Evolutionary conservation across 495 filamentous ascomycete species (phyloP).

Genomic region (Penicillium manginii): DNA sequence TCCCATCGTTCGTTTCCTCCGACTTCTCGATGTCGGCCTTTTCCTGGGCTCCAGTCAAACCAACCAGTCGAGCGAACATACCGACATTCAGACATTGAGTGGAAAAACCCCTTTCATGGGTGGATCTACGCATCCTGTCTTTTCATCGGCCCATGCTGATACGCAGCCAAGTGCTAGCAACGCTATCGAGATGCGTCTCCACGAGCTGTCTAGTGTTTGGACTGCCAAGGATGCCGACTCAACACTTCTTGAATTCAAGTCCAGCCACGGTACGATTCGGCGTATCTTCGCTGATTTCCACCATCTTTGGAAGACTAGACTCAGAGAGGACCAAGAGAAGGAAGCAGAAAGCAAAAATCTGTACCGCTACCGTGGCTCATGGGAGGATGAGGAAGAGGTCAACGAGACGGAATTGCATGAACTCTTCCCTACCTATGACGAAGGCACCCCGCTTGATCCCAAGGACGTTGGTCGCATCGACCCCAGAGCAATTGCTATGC

Average conservation of each 20-base stretch:
- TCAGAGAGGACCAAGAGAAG: constrained; percentile 72
- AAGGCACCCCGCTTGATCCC: constrained; percentile 37
- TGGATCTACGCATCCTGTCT: constrained; percentile 40
- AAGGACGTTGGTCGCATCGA: constrained; percentile 34
- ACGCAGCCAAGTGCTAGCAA: constrained; percentile 36
- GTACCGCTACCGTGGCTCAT: constrained; percentile 78
- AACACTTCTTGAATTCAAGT: constrained; percentile 31
- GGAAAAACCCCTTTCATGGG: constrained; percentile 67
- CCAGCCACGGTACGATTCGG: constrained; percentile 36
- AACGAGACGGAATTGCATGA: constrained; percentile 75
- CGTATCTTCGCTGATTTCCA: constrained; percentile 72
- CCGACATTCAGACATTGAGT: constrained; percentile 46
- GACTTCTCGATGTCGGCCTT: constrained; percentile 77
- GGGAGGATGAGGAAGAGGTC: constrained; percentile 73
- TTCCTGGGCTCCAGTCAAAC: constrained; percentile 54
- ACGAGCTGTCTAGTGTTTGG: constrained; percentile 45
- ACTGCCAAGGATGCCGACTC: constrained; percentile 40
- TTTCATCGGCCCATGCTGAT: constrained; percentile 20
- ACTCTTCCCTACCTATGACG: constrained; percentile 80
- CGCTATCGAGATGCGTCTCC: constrained; percentile 48
- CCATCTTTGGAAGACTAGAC: constrained; percentile 72
- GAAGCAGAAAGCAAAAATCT: constrained; percentile 71
- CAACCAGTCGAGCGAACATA: constrained; percentile 23
- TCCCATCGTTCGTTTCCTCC: constrained; percentile 79
- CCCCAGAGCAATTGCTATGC: constrained; percentile 50